Conservation (phyloP, 2,329 filamentous ascomycete genomes). For the Pseudogymnoascus pannorum region DNA sequence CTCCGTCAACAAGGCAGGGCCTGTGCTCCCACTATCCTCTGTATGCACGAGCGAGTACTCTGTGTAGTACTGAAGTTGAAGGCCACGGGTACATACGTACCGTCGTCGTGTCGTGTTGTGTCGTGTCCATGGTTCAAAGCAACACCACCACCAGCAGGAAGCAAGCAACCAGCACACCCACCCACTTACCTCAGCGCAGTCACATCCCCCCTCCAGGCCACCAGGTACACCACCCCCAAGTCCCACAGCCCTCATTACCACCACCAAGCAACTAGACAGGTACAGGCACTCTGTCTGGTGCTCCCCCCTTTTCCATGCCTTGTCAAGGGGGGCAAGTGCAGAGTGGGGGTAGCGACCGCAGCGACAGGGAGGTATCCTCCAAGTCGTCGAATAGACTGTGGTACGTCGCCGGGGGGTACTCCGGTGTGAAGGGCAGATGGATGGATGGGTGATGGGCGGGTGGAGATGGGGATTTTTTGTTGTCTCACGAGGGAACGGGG, state of each 20-base stretch:
- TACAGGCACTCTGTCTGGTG: too few species aligned
- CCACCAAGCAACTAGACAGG: too few species aligned
- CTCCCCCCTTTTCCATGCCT: too few species aligned
- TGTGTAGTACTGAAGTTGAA: too few species aligned
- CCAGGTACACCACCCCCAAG: neutral
- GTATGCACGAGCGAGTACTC: neutral
- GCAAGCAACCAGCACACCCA: too few species aligned
- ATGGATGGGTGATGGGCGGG: neutral
- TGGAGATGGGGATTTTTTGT: neutral
- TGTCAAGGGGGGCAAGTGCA: too few species aligned
- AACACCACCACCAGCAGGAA: too few species aligned
- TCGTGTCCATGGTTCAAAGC: neutral
- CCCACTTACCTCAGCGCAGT: too few species aligned
- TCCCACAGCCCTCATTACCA: neutral
- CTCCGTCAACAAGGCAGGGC: neutral
- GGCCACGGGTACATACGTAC: neutral
- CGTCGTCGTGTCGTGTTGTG: too few species aligned
- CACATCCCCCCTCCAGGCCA: neutral
- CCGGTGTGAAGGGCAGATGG: neutral
- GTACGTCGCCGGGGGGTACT: neutral
- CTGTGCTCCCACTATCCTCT: neutral
- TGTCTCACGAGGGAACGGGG: neutral
- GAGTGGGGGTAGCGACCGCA: neutral
- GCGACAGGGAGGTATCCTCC: neutral
- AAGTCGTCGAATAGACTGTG: neutral